Conservation (phyloP, 2,329 filamentous ascomycete genomes). For the Talaromyces sp. region DNA sequence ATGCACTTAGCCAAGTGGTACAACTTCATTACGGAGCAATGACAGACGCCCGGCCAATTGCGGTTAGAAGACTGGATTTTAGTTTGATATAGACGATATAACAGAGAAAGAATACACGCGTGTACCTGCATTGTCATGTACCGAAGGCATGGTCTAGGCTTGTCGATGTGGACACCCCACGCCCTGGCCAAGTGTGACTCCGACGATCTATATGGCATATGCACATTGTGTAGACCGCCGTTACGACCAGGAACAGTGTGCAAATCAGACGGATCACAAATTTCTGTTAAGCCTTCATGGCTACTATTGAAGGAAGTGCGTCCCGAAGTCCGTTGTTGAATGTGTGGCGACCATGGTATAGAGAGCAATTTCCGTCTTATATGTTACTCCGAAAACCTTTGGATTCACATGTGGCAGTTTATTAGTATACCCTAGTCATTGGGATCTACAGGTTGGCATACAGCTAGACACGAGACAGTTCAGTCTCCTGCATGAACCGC, state of each 20-base stretch:
- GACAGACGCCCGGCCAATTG: not conserved
- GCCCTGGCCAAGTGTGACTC: constrained; percentile 3
- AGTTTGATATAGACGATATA: not conserved
- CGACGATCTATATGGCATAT: constrained; percentile 6
- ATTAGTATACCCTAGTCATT: not conserved
- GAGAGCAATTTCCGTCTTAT: not conserved
- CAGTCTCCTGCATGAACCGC: not conserved
- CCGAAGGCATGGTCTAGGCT: constrained; percentile 3
- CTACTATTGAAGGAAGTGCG: constrained; percentile 1
- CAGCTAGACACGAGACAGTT: constrained; percentile 5
- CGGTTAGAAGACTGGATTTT: not conserved
- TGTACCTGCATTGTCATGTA: constrained; percentile 10
- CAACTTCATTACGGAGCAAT: not conserved
- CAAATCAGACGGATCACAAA: constrained; percentile 2
- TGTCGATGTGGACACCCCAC: constrained; percentile 6
- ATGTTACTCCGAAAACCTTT: not conserved
- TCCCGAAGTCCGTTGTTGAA: not conserved
- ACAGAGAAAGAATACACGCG: constrained; percentile 2
- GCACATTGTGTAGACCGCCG: not conserved
- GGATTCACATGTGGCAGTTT: not conserved
- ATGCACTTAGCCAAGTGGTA: not conserved
- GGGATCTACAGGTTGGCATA: not conserved
- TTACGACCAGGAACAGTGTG: not conserved
- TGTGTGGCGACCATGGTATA: not conserved
- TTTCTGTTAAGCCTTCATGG: constrained; percentile 2